A percentile compares a stretch with the other conserved stretches of the same genome.
Evolutionary conservation across 495 filamentous ascomycete species (phyloP).

Genomic region (Penicillium crystallinum): DNA sequence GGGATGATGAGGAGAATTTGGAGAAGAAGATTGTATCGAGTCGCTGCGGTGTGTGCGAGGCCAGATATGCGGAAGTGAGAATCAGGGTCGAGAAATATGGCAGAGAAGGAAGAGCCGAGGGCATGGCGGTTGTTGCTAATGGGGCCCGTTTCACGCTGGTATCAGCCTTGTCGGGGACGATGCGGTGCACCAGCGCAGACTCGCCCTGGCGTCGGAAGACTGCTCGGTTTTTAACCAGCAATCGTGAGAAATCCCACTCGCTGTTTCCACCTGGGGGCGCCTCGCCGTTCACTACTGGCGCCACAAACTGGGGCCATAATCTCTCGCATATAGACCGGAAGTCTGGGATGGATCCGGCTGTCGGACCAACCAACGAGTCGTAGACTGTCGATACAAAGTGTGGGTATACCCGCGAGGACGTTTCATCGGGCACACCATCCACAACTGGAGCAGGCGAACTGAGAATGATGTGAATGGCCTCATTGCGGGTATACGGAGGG

Average conservation of each 20-base stretch:
- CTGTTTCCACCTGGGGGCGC: slow-evolving; percentile 34
- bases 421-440: slow-evolving; percentile 27
- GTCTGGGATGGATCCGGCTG: slow-evolving; percentile 39
- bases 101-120: slow-evolving; percentile 45
- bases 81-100: slow-evolving; percentile 80
- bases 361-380: slow-evolving; percentile 39
- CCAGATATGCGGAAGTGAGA: slow-evolving; percentile 82
- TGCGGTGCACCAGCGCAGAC: slow-evolving; percentile 60
- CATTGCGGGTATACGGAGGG: slow-evolving; percentile 73
- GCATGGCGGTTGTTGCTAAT: slow-evolving; percentile 23
- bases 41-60: slow-evolving; percentile 77
- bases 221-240: slow-evolving; percentile 66
- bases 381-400: slow-evolving; percentile 41
- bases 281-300: slow-evolving; percentile 37
- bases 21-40: slow-evolving; percentile 81
- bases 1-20: slow-evolving; percentile 59
- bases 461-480: slow-evolving; percentile 69
- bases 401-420: slow-evolving; percentile 31
- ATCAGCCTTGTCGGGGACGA: slow-evolving; percentile 47
- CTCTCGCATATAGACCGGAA: slow-evolving; percentile 49
- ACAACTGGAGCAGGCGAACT: slow-evolving; percentile 35
- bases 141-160: slow-evolving; percentile 22
- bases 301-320: slow-evolving; percentile 75
- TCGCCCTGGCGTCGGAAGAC: slow-evolving; percentile 81
- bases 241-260: slow-evolving; percentile 73